Evolutionary conservation across 2,329 filamentous ascomycete species (phyloP), one percentile per base, ranked within the genome.

Genomic region (Claviceps sp.): DNA sequence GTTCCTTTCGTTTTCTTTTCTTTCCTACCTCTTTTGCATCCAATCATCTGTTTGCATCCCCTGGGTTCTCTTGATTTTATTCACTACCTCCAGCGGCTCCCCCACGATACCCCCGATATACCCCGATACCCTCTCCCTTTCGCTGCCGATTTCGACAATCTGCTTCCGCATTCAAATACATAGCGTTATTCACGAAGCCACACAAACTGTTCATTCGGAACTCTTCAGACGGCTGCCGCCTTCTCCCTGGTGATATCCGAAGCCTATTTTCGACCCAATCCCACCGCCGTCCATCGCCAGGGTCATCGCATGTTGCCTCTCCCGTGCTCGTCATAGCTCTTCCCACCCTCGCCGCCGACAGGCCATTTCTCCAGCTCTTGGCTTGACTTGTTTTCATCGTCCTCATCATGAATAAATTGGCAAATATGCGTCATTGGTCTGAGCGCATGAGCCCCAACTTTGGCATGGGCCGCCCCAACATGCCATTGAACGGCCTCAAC

Each of bases 371-470:
- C 18, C n/a, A 40, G 16, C 9, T 11, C 20, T 45, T 24, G 34
- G 20, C 11, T 44, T 44, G 2, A 3, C n/a, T 20, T 30, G 18
- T n/a, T 13, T 42, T 46, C 7, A 34, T 30, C 50, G 53, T 52
- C 50, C 58, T 57, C 75, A 81, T 63, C 64, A 84, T 84, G 81
- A 84, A 84, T 72, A 84, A 84, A 71, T 69, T 84, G 69, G 78
- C 79, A 67, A 82, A 82, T 65, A 83, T 84, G 80, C 79, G 81
- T 74, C 79, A 83, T 73, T 84, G 81, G 81, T 78, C 79, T 66
- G 79, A 82, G 70, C 76, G 79, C 74, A 83, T 83, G 76, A 81
- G 76, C 63, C 79, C 79, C 62, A 81, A 78, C 68, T 83, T 83
- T 61, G 77, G 78, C 67, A 82, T 83, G 75, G 76, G 79, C 61